Evolutionary conservation across 2,329 filamentous ascomycete genomes (phyloP).

Genomic region (Fusarium decemcellulare): DNA sequence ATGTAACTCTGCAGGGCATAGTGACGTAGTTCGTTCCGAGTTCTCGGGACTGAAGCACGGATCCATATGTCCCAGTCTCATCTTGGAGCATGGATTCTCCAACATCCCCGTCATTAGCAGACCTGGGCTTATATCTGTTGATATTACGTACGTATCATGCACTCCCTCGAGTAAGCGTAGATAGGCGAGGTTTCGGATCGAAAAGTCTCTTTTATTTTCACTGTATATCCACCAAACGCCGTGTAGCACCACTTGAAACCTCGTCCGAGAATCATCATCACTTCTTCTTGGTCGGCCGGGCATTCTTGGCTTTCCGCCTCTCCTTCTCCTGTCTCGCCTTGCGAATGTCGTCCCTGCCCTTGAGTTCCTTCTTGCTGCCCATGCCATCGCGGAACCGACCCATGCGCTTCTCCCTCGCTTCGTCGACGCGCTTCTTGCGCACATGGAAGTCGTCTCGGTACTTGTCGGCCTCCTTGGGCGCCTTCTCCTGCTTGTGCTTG

Average conservation of each 20-base stretch:
- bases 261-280: conserved; percentile 19
- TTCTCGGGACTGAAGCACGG: neutral
- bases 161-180: neutral
- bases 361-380: conserved; percentile 84
- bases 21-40: neutral
- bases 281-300: conserved; percentile 78
- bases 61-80: neutral
- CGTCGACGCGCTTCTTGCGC: conserved; percentile 90
- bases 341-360: conserved; percentile 85
- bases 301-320: conserved; percentile 88
- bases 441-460: conserved; percentile 91
- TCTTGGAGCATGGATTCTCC: neutral
- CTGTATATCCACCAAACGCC: conserved; percentile 36
- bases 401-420: conserved; percentile 87
- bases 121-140: neutral
- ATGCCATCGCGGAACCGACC: conserved; percentile 81
- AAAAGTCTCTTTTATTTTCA: conserved; percentile 24
- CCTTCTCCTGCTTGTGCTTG: conserved; percentile 89
- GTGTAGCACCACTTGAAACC: conserved; percentile 1
- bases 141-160: neutral
- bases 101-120: neutral
- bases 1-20: neutral
- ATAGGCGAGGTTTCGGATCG: neutral
- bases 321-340: conserved; percentile 86
- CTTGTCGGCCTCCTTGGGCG: conserved; percentile 94